These are phyloP conservation scores for Saussurea involucrata DNA, from an alignment of 129 eudicot genomes.

Conservation along the genomic window DNA sequence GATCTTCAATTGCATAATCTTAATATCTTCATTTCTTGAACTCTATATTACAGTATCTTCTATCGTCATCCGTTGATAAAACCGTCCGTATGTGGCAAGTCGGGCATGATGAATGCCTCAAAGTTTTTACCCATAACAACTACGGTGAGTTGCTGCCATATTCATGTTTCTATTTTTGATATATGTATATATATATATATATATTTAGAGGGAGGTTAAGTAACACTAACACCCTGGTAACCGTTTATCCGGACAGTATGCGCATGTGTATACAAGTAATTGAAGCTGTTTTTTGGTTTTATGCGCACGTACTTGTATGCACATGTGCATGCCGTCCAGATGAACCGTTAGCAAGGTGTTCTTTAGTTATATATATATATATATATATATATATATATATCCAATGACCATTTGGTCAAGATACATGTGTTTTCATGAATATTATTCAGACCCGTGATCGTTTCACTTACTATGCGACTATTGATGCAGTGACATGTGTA, in stretches of 20 bases:
- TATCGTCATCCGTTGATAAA: conserved; percentile 75
- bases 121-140: conserved; percentile 58
- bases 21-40: background rate
- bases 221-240: too few relatives aligned
- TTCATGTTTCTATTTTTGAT: background rate
- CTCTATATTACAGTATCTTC: conserved; percentile 46
- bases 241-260: too few relatives aligned
- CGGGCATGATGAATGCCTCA: conserved; percentile 49
- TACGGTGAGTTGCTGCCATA: conserved; percentile 42
- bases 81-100: conserved; percentile 80
- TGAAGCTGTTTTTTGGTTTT: too few relatives aligned
- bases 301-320: too few relatives aligned
- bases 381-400: background rate
- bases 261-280: too few relatives aligned
- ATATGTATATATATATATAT: background rate
- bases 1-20: background rate
- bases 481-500: conserved; percentile 76
- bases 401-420: background rate
- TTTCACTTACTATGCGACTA: conserved; percentile 1
- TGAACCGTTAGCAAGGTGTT: too few relatives aligned
- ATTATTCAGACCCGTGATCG: background rate
- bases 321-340: too few relatives aligned
- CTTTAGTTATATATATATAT: background rate
- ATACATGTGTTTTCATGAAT: background rate
- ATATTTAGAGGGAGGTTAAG: background rate